Evolutionary conservation across 75 land plant species (phyloP).

Genomic region (Picea glauca): DNA sequence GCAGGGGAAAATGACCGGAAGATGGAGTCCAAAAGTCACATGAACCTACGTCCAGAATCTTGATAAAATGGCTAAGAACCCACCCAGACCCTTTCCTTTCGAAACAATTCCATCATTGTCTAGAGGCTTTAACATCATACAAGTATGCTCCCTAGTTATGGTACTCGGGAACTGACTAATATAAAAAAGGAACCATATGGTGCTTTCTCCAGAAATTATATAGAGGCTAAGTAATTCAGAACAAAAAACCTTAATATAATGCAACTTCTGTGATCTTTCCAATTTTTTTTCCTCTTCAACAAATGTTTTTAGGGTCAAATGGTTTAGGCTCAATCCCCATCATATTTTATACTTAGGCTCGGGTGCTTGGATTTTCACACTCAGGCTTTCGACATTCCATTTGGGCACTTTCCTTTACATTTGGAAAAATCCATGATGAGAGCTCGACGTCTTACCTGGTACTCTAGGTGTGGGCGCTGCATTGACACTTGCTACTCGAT

Average conservation of each 20-base stretch:
- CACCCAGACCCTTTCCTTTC: conserved; percentile 32
- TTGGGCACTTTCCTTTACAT: too few relatives aligned
- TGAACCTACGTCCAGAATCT: conserved; percentile 9
- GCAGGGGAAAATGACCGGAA: conserved; percentile 69
- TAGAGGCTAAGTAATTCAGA: conserved; percentile 80
- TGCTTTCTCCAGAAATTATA: conserved; percentile 88
- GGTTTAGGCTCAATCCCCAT: too few relatives aligned
- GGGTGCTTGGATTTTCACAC: too few relatives aligned
- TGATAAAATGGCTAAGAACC: conserved; percentile 82
- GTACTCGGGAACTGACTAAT: conserved; percentile 73
- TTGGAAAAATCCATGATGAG: too few relatives aligned
- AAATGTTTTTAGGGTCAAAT: too few relatives aligned
- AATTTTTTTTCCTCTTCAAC: too few relatives aligned
- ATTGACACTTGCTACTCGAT: too few relatives aligned
- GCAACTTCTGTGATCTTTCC: conserved; percentile 44
- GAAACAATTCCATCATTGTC: conserved; percentile 74
- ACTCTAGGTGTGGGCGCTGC: too few relatives aligned
- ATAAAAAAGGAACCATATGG: conserved; percentile 78
- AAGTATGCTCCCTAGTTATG: conserved; percentile 95
- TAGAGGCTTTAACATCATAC: conserved; percentile 77
- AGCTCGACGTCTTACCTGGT: too few relatives aligned
- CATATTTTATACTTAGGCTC: too few relatives aligned
- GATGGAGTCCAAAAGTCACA: conserved; percentile 33
- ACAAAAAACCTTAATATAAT: conserved; percentile 91
- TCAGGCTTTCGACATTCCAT: too few relatives aligned